Evolutionary conservation across 2,329 filamentous ascomycete species (phyloP).

Genomic region (Immersiporthe knoxdaviesiana): DNA sequence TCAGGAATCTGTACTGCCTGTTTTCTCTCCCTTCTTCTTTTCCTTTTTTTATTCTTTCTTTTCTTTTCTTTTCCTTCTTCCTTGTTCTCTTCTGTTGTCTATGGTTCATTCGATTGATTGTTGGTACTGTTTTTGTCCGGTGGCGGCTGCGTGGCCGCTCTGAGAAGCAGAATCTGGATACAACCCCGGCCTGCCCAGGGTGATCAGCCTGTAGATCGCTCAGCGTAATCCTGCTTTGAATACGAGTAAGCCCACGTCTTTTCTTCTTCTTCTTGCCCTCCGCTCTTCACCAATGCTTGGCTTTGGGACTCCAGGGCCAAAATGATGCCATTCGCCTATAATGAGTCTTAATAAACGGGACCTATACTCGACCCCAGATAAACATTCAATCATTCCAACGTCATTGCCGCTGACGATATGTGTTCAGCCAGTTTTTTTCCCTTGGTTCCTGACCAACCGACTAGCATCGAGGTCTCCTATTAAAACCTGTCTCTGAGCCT

Average conservation of each 20-base stretch:
- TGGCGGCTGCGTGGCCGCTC: slow-evolving; percentile 15
- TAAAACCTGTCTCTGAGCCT: slow-evolving; percentile 13
- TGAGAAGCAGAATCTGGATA: slow-evolving; percentile 21
- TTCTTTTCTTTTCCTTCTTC: background rate
- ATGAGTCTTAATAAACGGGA: background rate
- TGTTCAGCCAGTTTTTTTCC: background rate
- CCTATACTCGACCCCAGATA: background rate
- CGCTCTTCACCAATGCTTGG: background rate
- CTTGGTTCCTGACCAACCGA: slow-evolving; percentile 6
- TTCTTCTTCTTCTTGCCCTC: background rate
- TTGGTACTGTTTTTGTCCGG: slow-evolving; percentile 13
- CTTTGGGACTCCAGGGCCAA: background rate
- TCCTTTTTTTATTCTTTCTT: background rate
- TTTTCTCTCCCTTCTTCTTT: background rate
- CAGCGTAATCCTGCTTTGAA: slow-evolving; percentile 25
- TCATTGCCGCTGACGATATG: slow-evolving; percentile 3
- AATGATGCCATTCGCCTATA: slow-evolving; percentile 22
- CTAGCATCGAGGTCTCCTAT: background rate
- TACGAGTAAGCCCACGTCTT: slow-evolving; percentile 23
- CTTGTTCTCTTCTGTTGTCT: background rate
- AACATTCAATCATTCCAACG: background rate
- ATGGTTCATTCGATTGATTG: background rate
- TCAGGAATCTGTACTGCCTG: background rate
- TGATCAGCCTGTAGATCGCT: slow-evolving; percentile 21
- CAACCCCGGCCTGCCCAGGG: slow-evolving; percentile 20